Conservation (phyloP, 371 early-diverging fungal species). For the Syncephalis fuscata region DNA sequence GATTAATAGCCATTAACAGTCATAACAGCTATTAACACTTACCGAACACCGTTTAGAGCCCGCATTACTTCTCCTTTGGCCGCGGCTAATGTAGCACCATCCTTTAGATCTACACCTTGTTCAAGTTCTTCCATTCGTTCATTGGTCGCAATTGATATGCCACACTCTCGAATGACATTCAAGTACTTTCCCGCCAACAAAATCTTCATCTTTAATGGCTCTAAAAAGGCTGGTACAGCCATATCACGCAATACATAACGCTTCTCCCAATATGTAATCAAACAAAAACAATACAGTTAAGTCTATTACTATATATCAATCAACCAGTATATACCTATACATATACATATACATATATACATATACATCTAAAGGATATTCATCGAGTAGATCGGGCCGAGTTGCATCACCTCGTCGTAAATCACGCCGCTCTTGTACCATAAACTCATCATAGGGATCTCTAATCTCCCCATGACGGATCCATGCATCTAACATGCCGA, state of each 20-base stretch:
- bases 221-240: conserved; percentile 58
- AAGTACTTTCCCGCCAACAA: conserved; percentile 84
- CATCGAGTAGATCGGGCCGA: background rate
- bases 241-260: conserved; percentile 47
- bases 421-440: conserved; percentile 42
- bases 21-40: conserved; percentile 11
- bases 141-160: conserved; percentile 15
- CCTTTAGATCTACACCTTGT: conserved; percentile 3
- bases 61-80: conserved; percentile 27
- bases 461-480: conserved; percentile 71
- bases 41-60: conserved; percentile 41
- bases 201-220: conserved; percentile 54
- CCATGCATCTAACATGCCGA: conserved; percentile 69
- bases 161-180: conserved; percentile 81
- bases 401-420: background rate
- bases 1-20: background rate
- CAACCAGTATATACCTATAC: no score
- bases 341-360: no score
- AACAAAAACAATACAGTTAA: background rate
- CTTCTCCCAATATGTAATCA: conserved; percentile 73
- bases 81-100: conserved; percentile 5
- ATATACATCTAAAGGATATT: background rate
- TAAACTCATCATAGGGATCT: conserved; percentile 80
- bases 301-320: conserved; percentile 10
- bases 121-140: conserved; percentile 3